A percentile compares a stretch with the other conserved stretches of the same genome.
Evolutionary conservation across 2,329 filamentous ascomycete species (phyloP).

Genomic region (Blastomyces gilchristii): DNA sequence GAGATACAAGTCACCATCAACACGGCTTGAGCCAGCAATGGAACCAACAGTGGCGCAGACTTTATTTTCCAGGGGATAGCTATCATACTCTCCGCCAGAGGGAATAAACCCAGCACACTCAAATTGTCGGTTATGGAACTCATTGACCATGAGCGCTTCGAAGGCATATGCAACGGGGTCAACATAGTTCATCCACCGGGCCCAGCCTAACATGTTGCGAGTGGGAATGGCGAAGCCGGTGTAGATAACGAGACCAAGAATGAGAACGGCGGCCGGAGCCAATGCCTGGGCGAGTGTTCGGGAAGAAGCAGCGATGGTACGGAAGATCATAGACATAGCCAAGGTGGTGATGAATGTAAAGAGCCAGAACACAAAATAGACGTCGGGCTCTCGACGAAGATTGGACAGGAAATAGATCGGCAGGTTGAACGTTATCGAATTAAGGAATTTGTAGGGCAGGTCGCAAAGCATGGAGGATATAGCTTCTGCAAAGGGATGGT

Average conservation of each 20-base stretch:
- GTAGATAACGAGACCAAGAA: constrained; percentile 38
- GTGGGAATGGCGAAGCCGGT: constrained; percentile 39
- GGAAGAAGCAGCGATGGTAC: constrained; percentile 65
- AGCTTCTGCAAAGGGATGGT: constrained; percentile 80
- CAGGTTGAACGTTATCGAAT: constrained; percentile 65
- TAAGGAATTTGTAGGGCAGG: constrained; percentile 70
- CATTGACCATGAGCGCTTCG: constrained; percentile 71
- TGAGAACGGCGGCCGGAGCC: constrained; percentile 45
- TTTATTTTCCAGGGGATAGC: constrained; percentile 27
- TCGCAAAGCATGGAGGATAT: constrained; percentile 77
- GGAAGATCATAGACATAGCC: constrained; percentile 77
- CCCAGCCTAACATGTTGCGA: constrained; percentile 67
- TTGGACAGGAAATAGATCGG: constrained; percentile 81
- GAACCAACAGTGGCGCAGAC: constrained; percentile 53
- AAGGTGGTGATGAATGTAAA: constrained; percentile 63
- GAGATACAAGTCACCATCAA: constrained; percentile 53
- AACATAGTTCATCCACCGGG: constrained; percentile 71
- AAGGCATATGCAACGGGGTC: constrained; percentile 73
- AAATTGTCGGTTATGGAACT: constrained; percentile 60
- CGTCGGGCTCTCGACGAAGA: constrained; percentile 58
- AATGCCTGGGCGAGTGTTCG: constrained; percentile 62
- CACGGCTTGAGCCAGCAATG: constrained; percentile 40
- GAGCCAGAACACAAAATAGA: constrained; percentile 79
- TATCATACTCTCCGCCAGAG: constrained; percentile 29
- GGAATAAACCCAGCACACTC: constrained; percentile 38